Evolutionary conservation across 2,329 filamentous ascomycete species (phyloP).

Genomic region (Bipolaris bicolor): DNA sequence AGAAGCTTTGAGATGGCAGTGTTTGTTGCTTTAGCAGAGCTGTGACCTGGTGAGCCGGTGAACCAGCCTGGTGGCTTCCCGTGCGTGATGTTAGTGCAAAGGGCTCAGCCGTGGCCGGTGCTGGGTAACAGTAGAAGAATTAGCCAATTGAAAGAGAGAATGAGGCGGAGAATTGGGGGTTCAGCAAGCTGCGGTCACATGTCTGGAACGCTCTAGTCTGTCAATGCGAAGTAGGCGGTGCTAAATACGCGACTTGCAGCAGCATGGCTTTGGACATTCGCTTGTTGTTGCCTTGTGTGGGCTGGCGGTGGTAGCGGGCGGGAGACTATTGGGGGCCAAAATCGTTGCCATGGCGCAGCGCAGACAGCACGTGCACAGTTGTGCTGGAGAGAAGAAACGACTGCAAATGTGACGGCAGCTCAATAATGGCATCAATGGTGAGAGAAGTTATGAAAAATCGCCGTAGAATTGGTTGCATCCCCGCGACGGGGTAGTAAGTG

Average conservation of each 20-base stretch:
- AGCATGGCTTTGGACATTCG: constrained; percentile 14
- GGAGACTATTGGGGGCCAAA: constrained; percentile 20
- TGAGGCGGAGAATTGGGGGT: background rate
- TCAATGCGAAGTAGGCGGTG: constrained; percentile 14
- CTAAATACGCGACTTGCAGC: constrained; percentile 25
- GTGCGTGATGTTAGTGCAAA: background rate
- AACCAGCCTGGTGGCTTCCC: constrained; percentile 8
- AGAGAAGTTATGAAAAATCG: background rate
- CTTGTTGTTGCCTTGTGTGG: constrained; percentile 13
- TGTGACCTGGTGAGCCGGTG: background rate
- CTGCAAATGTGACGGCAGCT: background rate
- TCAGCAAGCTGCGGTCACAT: background rate
- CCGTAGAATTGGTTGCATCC: background rate
- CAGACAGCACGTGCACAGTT: background rate
- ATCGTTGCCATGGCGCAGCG: constrained; percentile 2
- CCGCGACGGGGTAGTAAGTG: background rate
- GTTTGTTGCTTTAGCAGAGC: background rate
- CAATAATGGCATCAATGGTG: background rate
- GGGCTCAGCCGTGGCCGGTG: background rate
- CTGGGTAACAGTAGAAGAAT: background rate
- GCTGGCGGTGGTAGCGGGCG: constrained; percentile 3
- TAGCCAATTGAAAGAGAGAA: background rate
- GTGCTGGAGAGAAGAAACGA: background rate
- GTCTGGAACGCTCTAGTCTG: background rate
- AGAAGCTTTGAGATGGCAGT: background rate